These are phyloP conservation scores for Russula emetica DNA, from an alignment of 768 basidiomycete species.

Conservation along the genomic window DNA sequence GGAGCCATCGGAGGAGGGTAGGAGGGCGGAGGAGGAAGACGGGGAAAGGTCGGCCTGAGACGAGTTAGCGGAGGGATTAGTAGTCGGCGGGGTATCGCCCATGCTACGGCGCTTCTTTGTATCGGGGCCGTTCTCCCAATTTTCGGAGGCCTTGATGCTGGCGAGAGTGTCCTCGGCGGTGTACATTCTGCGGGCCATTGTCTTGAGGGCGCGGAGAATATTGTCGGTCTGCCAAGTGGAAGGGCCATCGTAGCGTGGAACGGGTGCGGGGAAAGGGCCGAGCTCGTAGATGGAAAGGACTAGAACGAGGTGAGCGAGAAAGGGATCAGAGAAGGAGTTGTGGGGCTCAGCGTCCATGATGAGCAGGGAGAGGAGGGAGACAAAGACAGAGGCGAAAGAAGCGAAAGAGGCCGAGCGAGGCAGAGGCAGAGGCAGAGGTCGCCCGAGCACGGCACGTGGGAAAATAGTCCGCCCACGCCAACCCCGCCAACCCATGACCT, in stretches of 20 bases:
- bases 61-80: slow-evolving; percentile 20
- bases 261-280: slow-evolving; percentile 26
- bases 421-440: background rate
- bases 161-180: slow-evolving; percentile 27
- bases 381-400: background rate
- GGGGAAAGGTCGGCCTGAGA: slow-evolving; percentile 15
- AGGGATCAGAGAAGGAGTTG: slow-evolving; percentile 18
- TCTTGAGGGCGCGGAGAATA: slow-evolving; percentile 2
- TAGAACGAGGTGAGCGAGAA: slow-evolving; percentile 27
- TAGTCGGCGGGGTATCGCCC: slow-evolving; percentile 24
- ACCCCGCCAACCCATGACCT: background rate
- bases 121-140: slow-evolving; percentile 26
- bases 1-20: slow-evolving; percentile 7
- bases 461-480: background rate
- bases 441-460: slow-evolving; percentile 1
- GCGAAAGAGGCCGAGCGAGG: background rate
- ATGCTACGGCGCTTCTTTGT: slow-evolving; percentile 29
- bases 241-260: slow-evolving; percentile 28
- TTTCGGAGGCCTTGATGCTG: slow-evolving; percentile 26
- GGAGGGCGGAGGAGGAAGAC: background rate
- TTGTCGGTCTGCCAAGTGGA: slow-evolving; percentile 25
- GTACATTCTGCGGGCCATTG: background rate
- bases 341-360: slow-evolving; percentile 13
- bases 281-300: slow-evolving; percentile 29
- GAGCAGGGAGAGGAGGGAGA: background rate